These are phyloP conservation scores for Arabidopsis arenosa DNA, from an alignment of 345 rosid genomes.

Conservation along the genomic window DNA sequence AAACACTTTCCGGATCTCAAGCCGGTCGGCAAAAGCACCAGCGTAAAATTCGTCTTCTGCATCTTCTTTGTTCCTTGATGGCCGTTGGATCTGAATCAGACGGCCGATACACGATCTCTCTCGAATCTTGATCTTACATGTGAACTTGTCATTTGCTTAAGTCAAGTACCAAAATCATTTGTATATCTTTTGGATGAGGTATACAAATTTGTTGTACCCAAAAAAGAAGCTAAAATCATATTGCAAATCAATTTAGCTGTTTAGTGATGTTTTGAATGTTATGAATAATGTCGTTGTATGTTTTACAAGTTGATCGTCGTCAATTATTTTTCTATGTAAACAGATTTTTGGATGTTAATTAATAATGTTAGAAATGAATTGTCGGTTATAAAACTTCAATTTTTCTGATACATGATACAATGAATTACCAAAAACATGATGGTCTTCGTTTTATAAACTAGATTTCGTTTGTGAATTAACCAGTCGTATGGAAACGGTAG, in stretches of 20 bases:
- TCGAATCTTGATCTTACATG: constrained; percentile 33
- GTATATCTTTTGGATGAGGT: neutral
- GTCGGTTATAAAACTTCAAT: no score
- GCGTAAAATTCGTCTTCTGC: constrained; percentile 20
- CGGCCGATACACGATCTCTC: constrained; percentile 28
- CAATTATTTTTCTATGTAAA: no score
- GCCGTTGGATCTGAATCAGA: constrained; percentile 43
- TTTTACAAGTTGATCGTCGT: neutral
- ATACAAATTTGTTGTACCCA: neutral
- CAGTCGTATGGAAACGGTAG: neutral
- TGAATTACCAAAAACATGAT: neutral
- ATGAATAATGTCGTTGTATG: neutral
- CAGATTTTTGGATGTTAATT: no score
- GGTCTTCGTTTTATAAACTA: neutral
- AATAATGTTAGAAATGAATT: no score
- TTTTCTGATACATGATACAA: no score
- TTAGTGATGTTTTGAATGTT: no score
- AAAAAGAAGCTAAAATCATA: no score
- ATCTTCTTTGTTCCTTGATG: constrained; percentile 18
- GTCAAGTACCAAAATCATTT: constrained; percentile 27
- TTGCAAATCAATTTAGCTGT: no score
- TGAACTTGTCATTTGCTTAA: constrained; percentile 38
- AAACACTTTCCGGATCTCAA: constrained; percentile 43
- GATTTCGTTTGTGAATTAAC: neutral
- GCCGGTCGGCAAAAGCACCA: constrained; percentile 38